A percentile compares a stretch with the other conserved stretches of the same genome.
These are phyloP conservation scores for Chlamydomonas sphaeroides DNA, from an alignment of 139 green algal species.

Conservation along the genomic window DNA sequence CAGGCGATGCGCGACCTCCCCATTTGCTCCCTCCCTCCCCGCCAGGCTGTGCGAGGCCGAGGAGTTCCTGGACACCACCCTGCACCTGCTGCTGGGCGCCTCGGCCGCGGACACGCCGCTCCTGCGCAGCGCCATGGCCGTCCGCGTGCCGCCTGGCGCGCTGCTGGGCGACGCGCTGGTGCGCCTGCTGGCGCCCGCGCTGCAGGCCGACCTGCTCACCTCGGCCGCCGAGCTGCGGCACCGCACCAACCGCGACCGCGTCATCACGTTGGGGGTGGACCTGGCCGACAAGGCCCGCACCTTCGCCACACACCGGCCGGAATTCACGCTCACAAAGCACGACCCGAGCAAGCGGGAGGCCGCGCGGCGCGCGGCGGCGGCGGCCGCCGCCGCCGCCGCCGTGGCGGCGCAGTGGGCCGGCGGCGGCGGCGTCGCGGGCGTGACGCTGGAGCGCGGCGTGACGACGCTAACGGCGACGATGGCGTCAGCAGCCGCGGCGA, in stretches of 20 bases:
- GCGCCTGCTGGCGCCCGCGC: constrained; percentile 27
- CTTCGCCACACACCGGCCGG: constrained; percentile 35
- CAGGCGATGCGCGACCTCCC: too few relatives aligned
- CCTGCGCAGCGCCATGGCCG: constrained; percentile 29
- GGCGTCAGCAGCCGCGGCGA: background rate
- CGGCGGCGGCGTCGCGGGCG: background rate
- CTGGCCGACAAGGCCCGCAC: constrained; percentile 42
- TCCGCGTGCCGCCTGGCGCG: background rate
- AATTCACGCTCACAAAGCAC: constrained; percentile 51
- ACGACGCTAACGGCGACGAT: background rate
- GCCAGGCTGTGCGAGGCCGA: constrained; percentile 52
- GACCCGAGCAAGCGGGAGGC: background rate
- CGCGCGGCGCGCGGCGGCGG: too few relatives aligned
- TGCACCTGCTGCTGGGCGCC: constrained; percentile 45
- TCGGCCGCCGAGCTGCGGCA: constrained; percentile 25
- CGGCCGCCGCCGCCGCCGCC: background rate
- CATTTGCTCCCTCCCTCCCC: too few relatives aligned
- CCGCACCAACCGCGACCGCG: constrained; percentile 49
- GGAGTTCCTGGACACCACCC: constrained; percentile 52
- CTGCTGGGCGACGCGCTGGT: constrained; percentile 53
- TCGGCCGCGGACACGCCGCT: constrained; percentile 31
- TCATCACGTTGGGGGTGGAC: constrained; percentile 48
- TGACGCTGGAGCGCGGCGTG: constrained; percentile 17
- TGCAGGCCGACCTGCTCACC: constrained; percentile 32
- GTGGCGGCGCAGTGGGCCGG: background rate